Evolutionary conservation across 108 stramenopile species (phyloP).

Genomic region (Skeletonema menzelii): DNA sequence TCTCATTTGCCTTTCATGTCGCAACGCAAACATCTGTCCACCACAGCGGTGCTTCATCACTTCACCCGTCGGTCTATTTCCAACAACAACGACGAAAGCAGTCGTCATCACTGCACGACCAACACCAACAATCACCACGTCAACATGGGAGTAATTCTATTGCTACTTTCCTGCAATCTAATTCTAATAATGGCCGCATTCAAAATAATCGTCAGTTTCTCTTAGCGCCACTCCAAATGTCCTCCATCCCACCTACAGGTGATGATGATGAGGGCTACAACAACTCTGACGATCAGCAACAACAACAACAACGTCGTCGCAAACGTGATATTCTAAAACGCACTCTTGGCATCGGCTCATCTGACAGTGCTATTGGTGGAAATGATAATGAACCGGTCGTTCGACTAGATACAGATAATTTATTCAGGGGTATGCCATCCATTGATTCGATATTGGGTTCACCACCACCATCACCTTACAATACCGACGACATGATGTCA

Average conservation of each 20-base stretch:
- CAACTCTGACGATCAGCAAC: neutral
- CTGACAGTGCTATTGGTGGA: neutral
- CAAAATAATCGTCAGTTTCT: neutral
- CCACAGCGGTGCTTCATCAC: neutral
- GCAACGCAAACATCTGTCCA: neutral
- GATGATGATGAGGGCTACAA: neutral
- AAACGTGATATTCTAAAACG: conserved; percentile 32
- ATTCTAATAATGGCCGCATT: neutral
- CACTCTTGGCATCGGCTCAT: conserved; percentile 4
- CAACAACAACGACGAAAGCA: neutral
- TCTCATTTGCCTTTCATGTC: neutral
- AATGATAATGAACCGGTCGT: neutral
- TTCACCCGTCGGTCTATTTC: neutral
- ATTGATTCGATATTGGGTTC: conserved; percentile 6
- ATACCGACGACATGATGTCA: neutral
- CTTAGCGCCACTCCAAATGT: neutral
- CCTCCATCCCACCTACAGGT: neutral
- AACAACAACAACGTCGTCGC: neutral
- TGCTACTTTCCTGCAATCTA: neutral
- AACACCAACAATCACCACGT: too few relatives aligned
- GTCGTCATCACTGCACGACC: neutral
- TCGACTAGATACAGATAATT: neutral
- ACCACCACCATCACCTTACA: neutral
- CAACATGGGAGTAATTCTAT: neutral
- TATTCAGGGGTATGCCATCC: neutral